Evolutionary conservation across 1,139 yeast species (phyloP).

Genomic region (Dujonia santamariae): DNA sequence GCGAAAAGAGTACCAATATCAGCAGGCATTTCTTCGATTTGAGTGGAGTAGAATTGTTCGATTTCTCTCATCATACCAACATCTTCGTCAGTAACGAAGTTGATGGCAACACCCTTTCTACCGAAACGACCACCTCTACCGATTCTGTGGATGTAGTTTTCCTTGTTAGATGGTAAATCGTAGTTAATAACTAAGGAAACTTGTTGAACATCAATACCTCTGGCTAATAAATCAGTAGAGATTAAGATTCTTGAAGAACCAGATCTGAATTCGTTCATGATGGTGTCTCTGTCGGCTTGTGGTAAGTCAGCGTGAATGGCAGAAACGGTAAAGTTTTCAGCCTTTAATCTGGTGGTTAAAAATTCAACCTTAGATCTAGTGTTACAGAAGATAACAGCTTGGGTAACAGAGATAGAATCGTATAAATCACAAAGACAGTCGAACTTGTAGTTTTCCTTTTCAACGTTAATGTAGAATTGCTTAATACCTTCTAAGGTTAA

Average conservation of each 20-base stretch:
- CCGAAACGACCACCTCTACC: slow-evolving; percentile 99
- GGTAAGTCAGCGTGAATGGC: slow-evolving; percentile 98
- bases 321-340: slow-evolving; percentile 89
- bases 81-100: slow-evolving; percentile 90
- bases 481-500: slow-evolving; percentile 97
- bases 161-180: slow-evolving; percentile 96
- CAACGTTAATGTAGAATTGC: slow-evolving; percentile 94
- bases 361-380: slow-evolving; percentile 96
- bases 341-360: slow-evolving; percentile 83
- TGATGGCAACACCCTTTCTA: slow-evolving; percentile 99
- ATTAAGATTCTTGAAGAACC: slow-evolving; percentile 97
- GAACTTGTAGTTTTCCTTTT: slow-evolving; percentile 87
- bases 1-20: slow-evolving; percentile 80
- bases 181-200: slow-evolving; percentile 97
- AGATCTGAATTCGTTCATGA: slow-evolving; percentile 98
- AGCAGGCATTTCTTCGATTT: slow-evolving; percentile 97
- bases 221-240: slow-evolving; percentile 96
- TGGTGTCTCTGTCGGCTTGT: slow-evolving; percentile 95
- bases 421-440: slow-evolving; percentile 96
- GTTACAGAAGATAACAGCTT: slow-evolving; percentile 99
- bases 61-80: slow-evolving; percentile 95
- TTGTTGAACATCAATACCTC: slow-evolving; percentile 99
- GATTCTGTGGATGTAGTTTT: slow-evolving; percentile 98
- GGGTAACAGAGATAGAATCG: slow-evolving; percentile 97
- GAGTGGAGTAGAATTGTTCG: slow-evolving; percentile 97